Base-by-base conservation (phyloP, 202 grass and related monocot species). In the Schoenoplectus tabernaemontani region DNA sequence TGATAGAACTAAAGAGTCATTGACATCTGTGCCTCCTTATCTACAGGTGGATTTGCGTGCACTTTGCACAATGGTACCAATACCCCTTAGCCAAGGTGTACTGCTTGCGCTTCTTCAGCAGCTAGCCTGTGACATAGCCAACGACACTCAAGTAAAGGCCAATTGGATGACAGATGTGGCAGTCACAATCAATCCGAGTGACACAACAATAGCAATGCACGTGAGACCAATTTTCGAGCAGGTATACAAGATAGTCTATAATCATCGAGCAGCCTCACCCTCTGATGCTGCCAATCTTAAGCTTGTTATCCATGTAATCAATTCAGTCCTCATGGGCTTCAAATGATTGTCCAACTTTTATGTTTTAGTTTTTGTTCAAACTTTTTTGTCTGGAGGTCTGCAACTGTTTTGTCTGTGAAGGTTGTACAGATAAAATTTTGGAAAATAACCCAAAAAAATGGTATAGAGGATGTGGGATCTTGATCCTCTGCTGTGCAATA, bases 61-160 rank as follows among this genome's bases (percentile, higher is more conserved):
- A 4, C 48, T 97, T 71, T 97, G 94, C 64, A 71, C 62, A 4
- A 81, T 71, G 13, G 85, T 87, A 36, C 94, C 91, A 0, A 75
- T 87, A 34, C 87, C 91, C 37, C 83, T 97, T 15, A 97, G 83
- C 69, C 94, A 97, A 90, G 91, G 94, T 57, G 94, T 97, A 9
- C 87, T 97, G 1, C 82, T 97, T 33, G 94, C 94, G 13, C 94
- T 97, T 76, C 85, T 97, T 68, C 94, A 97, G 86, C 94, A 97
- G 38, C 61, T 97, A 60, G 89, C 94, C 20, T 97, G 89, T 15
- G 91, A 93, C 74, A 81, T 97, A 24, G 77, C 28, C 80, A 97
- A 92, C 0, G 84, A 93, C 20, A 97, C 89, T 16, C 36, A 84
- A 36, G 78, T 78, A 34, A 97, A 97, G 80, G 79, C 93, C 22